A percentile compares a stretch with the other conserved stretches of the same genome.
These are phyloP conservation scores for Gynochthodes officinalis DNA, from an alignment of 257 asterid species.

Conservation along the genomic window DNA sequence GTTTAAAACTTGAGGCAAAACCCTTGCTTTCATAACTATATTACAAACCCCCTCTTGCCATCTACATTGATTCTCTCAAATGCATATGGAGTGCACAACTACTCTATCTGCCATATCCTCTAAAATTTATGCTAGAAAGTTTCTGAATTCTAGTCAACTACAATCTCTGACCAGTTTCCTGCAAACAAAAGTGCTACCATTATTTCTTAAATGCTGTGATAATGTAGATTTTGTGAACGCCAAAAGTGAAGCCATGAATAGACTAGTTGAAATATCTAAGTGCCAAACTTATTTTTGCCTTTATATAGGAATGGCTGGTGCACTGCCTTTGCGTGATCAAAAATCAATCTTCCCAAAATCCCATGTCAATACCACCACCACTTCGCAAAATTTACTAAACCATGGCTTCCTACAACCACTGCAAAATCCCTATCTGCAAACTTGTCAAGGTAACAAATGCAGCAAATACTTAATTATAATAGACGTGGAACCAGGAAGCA, in stretches of 20 bases:
- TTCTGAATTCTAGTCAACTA: neutral
- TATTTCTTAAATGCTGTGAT: too few species aligned
- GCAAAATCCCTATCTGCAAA: neutral
- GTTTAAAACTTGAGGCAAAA: too few species aligned
- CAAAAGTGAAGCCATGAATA: neutral
- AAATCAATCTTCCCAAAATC: neutral
- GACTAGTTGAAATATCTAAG: neutral
- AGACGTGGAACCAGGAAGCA: neutral
- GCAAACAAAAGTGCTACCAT: too few species aligned
- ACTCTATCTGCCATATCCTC: neutral
- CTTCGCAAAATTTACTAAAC: neutral
- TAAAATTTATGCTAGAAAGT: neutral
- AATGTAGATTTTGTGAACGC: too few species aligned
- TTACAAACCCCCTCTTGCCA: neutral
- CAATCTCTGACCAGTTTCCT: too few species aligned
- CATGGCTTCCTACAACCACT: neutral
- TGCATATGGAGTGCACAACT: neutral
- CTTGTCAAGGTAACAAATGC: too few species aligned
- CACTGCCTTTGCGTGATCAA: neutral
- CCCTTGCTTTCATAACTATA: too few species aligned
- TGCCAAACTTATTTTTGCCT: neutral
- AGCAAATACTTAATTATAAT: neutral
- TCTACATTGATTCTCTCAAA: too few species aligned
- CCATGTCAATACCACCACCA: neutral
- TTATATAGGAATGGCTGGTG: neutral